These are phyloP conservation scores for Atalantia buxifolia DNA, from an alignment of 345 rosid species.

Conservation along the genomic window DNA sequence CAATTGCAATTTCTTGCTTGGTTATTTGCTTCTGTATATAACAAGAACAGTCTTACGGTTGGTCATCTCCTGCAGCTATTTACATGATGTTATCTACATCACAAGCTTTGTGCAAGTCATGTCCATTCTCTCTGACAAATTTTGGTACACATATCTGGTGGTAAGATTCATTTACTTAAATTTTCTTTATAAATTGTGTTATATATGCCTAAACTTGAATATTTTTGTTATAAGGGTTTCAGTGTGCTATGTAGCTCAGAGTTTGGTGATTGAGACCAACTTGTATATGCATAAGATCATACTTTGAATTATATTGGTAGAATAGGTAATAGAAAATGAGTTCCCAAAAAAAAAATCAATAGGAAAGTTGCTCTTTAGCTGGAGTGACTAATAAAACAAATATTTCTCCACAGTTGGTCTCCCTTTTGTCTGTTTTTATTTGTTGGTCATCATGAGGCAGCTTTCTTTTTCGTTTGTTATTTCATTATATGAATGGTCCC, in stretches of 20 bases:
- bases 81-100: conserved; percentile 78
- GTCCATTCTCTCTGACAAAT: conserved; percentile 78
- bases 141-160: conserved; percentile 83
- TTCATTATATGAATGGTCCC: neutral
- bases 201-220: neutral
- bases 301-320: neutral
- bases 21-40: neutral
- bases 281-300: neutral
- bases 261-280: neutral
- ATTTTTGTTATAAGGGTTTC: neutral
- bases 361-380: neutral
- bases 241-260: neutral
- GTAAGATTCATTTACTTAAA: conserved; percentile 37
- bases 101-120: conserved; percentile 82
- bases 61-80: conserved; percentile 46
- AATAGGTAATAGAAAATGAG: neutral
- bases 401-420: neutral
- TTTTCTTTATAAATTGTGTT: neutral
- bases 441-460: neutral
- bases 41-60: neutral
- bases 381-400: neutral
- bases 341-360: neutral
- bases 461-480: neutral
- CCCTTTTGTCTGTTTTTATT: neutral
- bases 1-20: neutral